These are phyloP conservation scores for Chaetomiaceae sp. DNA, from an alignment of 2,329 filamentous ascomycete species.

Conservation along the genomic window DNA sequence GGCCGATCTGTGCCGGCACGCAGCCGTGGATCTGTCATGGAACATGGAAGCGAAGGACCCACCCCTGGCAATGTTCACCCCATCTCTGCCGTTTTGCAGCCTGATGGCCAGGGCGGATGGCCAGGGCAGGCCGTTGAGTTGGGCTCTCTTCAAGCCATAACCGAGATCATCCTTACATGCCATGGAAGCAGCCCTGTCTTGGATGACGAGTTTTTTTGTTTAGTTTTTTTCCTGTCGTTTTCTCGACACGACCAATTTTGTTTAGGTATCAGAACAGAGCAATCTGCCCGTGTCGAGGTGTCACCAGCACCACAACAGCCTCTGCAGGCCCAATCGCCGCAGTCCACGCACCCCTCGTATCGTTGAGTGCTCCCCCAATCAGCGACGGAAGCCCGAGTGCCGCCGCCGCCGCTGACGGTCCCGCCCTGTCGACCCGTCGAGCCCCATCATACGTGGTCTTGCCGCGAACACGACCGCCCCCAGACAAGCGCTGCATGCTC, in stretches of 20 bases:
- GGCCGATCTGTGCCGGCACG: too few species aligned
- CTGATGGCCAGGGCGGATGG: background rate
- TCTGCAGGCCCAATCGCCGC: constrained; percentile 21
- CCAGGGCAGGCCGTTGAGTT: background rate
- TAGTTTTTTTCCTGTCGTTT: too few species aligned
- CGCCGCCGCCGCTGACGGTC: constrained; percentile 21
- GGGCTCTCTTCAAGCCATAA: constrained; percentile 4
- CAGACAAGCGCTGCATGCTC: constrained; percentile 10
- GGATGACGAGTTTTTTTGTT: background rate
- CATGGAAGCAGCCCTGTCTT: constrained; percentile 7
- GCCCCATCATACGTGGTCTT: constrained; percentile 18
- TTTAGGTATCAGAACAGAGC: background rate
- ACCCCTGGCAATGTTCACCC: background rate
- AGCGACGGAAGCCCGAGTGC: constrained; percentile 17
- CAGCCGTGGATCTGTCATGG: background rate
- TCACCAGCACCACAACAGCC: background rate
- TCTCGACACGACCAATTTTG: background rate
- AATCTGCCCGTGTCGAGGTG: background rate
- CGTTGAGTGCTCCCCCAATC: constrained; percentile 26
- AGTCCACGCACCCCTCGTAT: constrained; percentile 22
- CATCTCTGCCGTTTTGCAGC: background rate
- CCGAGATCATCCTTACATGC: constrained; percentile 11
- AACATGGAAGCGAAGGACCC: background rate
- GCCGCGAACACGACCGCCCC: background rate
- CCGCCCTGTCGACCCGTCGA: constrained; percentile 14